Evolutionary conservation across 305 asterid species (phyloP), one percentile per base, ranked within the genome.

Genomic region (Fraxinus albicans): DNA sequence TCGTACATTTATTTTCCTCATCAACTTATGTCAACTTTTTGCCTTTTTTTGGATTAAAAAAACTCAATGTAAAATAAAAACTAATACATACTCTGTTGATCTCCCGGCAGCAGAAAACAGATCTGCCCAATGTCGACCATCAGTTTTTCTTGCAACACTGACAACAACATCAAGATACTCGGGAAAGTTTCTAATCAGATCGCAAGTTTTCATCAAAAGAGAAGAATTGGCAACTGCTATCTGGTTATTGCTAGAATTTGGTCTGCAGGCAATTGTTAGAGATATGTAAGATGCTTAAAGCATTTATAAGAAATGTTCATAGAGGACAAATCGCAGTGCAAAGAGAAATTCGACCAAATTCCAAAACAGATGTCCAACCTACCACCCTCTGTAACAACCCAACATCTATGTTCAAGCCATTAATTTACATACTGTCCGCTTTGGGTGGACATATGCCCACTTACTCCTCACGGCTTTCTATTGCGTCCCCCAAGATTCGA

Each of bases 81-180:
- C 53, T 33, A 73, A 88, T 86, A 82, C 99, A 80, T 97, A 97
- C 99, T 97, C 99, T 1, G 98, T 93, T 60, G 99, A 92, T 90
- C 98, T 92, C 82, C 99, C 99, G 5, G 99, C 98, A 88, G 98
- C 94, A 83, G 97, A 88, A 88, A 97, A 97, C 77, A 97, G 88
- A 94, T 97, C 98, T 47, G 93, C 97, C 99, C 99, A 97, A 87
- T 97, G 99, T 19, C 99, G 97, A 84, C 98, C 98, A 86, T 97
- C 99, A 85, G 99, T 97, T 89, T 97, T 97, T 87, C 99, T 92
- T 31, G 99, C 99, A 87, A 97, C 99, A 86, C 99, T 97, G 86
- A 97, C 99, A 42, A 97, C 99, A 86, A 97, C 99, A 86, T 97
- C 99, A 76, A 90, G 94, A 86, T 97, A 97, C 87, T 97, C 99